Evolutionary conservation across 495 filamentous ascomycete species (phyloP).

Genomic region (Aspergillus carlsbadensis): DNA sequence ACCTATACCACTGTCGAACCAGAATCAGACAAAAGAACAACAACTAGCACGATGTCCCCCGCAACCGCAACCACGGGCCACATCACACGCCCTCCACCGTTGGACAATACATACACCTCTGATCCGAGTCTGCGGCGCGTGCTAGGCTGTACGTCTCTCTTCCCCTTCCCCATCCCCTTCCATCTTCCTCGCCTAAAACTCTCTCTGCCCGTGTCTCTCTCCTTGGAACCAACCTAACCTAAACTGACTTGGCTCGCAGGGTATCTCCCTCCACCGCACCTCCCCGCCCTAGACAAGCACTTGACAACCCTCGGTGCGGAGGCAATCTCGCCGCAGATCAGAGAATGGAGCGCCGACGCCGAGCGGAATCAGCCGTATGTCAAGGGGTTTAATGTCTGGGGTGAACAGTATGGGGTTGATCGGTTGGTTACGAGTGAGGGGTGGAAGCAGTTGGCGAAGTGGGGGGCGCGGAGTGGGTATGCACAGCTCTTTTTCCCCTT

Average conservation of each 20-base stretch:
- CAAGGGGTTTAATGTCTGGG: constrained; percentile 40
- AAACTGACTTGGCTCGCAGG: constrained; percentile 19
- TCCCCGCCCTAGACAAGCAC: constrained; percentile 19
- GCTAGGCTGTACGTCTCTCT: constrained; percentile 24
- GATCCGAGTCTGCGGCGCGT: constrained; percentile 29
- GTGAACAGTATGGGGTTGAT: constrained; percentile 37
- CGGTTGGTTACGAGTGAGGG: constrained; percentile 41
- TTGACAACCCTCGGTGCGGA: constrained; percentile 32
- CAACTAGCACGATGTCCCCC: constrained; percentile 6
- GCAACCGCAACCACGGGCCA: constrained; percentile 36
- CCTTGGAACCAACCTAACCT: not conserved
- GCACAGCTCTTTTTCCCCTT: not conserved
- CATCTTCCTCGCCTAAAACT: too few species aligned
- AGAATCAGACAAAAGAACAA: too few species aligned
- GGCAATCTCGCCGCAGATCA: constrained; percentile 30
- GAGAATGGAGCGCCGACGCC: constrained; percentile 37
- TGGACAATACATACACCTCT: constrained; percentile 36
- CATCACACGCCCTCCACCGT: constrained; percentile 26
- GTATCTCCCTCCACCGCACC: constrained; percentile 29
- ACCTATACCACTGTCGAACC: too few species aligned
- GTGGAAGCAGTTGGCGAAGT: constrained; percentile 40
- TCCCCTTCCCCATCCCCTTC: not conserved
- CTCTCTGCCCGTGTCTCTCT: too few species aligned
- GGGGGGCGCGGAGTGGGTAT: constrained; percentile 32
- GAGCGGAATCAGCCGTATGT: constrained; percentile 39